Conservation (phyloP, 2,329 filamentous ascomycete genomes). For the Cladophialophora psammophila region DNA sequence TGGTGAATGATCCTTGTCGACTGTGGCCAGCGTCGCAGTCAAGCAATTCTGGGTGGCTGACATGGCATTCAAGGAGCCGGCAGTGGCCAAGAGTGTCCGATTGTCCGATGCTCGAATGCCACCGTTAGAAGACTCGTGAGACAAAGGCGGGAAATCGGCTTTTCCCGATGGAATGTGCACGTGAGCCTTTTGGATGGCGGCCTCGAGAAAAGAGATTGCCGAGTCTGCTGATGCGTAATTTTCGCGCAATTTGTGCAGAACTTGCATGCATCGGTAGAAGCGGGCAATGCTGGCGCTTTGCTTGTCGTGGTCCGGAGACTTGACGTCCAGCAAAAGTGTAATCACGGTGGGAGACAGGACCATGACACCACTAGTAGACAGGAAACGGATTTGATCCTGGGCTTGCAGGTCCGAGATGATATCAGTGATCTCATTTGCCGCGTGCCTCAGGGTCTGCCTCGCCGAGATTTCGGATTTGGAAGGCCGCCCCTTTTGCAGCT, state of each 20-base stretch:
- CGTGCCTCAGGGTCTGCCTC: background rate
- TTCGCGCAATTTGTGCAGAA: background rate
- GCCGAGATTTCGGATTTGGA: background rate
- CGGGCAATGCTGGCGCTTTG: background rate
- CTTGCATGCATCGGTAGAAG: background rate
- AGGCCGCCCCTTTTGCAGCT: too few relatives aligned
- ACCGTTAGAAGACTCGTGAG: too few relatives aligned
- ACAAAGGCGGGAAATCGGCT: too few relatives aligned
- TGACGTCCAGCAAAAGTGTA: background rate
- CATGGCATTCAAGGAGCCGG: too few relatives aligned
- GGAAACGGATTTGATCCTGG: conserved; percentile 5
- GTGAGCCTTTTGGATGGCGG: too few relatives aligned
- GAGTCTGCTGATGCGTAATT: background rate
- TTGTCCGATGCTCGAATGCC: too few relatives aligned
- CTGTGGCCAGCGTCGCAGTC: too few relatives aligned
- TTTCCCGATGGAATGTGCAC: too few relatives aligned
- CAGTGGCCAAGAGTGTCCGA: too few relatives aligned
- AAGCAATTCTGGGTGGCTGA: too few relatives aligned
- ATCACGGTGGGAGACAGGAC: conserved; percentile 2
- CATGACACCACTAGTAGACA: conserved; percentile 12
- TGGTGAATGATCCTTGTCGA: too few relatives aligned
- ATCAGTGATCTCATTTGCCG: background rate
- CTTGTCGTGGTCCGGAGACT: background rate
- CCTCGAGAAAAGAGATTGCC: background rate
- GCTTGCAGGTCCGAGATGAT: conserved; percentile 3